These are phyloP conservation scores for Saprolegnia parasitica DNA, from an alignment of 352 stramenopile genomes.

Conservation along the genomic window DNA sequence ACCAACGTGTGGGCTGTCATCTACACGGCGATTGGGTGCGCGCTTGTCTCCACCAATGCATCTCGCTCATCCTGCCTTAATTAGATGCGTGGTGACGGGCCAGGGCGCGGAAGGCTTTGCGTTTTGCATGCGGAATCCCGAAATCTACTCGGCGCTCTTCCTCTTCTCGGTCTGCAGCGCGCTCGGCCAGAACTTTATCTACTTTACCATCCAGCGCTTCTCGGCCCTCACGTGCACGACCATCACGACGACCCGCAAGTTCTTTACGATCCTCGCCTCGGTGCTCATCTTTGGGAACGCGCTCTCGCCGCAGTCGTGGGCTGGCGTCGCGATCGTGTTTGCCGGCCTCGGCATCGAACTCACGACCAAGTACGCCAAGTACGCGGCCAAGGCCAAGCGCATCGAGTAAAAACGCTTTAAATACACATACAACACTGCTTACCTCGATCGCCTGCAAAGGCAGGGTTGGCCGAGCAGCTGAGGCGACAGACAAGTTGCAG, in stretches of 20 bases:
- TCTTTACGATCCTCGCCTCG: constrained; percentile 98
- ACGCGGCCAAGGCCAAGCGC: constrained; percentile 45
- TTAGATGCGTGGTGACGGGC: constrained; percentile 53
- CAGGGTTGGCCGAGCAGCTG: background rate
- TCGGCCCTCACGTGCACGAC: constrained; percentile 97
- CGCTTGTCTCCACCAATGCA: background rate
- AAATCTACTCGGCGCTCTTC: constrained; percentile 50
- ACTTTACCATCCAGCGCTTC: constrained; percentile 98
- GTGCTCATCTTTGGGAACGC: constrained; percentile 95
- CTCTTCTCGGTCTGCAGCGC: constrained; percentile 95
- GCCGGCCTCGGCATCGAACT: constrained; percentile 80
- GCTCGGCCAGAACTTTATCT: constrained; percentile 99
- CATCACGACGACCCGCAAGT: constrained; percentile 99
- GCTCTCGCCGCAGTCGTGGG: constrained; percentile 89
- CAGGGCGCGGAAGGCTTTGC: constrained; percentile 63
- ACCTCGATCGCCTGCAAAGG: background rate
- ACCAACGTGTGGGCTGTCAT: constrained; percentile 86
- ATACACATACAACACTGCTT: background rate
- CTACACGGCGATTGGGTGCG: constrained; percentile 66
- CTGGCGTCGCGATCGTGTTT: constrained; percentile 89
- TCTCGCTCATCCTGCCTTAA: background rate
- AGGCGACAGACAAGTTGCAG: too few relatives aligned
- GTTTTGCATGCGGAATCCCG: constrained; percentile 79
- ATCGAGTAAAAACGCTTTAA: background rate
- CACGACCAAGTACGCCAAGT: constrained; percentile 83